These are phyloP conservation scores for Botryotinia narcissicola DNA, from an alignment of 2,329 filamentous ascomycete genomes.

Conservation along the genomic window DNA sequence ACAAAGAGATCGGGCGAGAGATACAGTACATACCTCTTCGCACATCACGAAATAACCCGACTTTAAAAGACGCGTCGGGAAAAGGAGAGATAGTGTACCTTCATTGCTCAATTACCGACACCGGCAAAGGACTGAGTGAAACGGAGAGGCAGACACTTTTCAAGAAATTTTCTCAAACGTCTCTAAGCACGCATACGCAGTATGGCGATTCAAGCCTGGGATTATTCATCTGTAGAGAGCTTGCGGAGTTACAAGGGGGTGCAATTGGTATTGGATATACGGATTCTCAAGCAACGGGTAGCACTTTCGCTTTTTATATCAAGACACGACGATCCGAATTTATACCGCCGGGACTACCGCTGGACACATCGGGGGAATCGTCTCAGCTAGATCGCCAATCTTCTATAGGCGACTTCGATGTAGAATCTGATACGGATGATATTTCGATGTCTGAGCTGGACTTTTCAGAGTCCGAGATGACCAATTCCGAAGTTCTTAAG, in stretches of 20 bases:
- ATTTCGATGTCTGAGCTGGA: neutral
- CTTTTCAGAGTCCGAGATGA: neutral
- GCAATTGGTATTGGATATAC: neutral
- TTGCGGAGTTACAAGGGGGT: constrained; percentile 8
- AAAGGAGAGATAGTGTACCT: neutral
- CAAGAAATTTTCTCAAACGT: neutral
- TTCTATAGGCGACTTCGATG: neutral
- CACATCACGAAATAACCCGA: neutral
- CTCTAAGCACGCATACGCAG: neutral
- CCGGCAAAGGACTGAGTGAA: neutral
- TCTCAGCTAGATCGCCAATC: neutral
- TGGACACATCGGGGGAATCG: neutral
- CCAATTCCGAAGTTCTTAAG: neutral
- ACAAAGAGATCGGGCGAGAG: neutral
- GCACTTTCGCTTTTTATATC: constrained; percentile 1
- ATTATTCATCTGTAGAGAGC: neutral
- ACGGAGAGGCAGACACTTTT: neutral
- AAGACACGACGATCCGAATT: neutral
- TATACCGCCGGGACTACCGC: neutral
- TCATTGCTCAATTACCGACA: constrained; percentile 5
- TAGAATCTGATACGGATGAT: neutral
- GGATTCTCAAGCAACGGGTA: neutral
- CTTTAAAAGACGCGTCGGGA: neutral
- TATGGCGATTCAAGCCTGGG: neutral
- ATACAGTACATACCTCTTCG: constrained; percentile 6